Conservation (phyloP, 306 rosid genomes). For the Inga laurina region DNA sequence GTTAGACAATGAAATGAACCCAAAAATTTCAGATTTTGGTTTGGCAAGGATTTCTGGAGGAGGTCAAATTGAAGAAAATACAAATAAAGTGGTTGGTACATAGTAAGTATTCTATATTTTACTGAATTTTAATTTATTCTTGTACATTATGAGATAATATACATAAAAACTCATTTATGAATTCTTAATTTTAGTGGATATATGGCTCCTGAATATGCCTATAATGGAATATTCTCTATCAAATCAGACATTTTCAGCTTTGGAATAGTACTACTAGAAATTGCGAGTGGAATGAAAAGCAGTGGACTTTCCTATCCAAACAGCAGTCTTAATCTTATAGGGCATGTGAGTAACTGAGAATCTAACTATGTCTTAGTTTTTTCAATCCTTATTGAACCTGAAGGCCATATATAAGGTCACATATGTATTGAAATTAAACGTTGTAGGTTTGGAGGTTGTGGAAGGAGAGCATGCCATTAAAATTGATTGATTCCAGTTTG, state of each 20-base stretch:
- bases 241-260: conserved; percentile 24
- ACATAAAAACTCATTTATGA: not conserved
- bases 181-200: conserved; percentile 3
- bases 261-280: conserved; percentile 18
- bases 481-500: conserved; percentile 28
- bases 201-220: conserved; percentile 30
- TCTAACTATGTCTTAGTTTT: no score
- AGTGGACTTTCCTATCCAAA: not conserved
- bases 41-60: conserved; percentile 22
- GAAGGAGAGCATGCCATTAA: not conserved
- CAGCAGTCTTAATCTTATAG: not conserved
- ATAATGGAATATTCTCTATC: conserved; percentile 20
- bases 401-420: not conserved
- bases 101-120: not conserved
- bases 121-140: not conserved
- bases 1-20: not conserved
- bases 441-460: conserved; percentile 39
- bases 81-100: conserved; percentile 25
- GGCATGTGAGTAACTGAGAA: not conserved
- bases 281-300: conserved; percentile 22
- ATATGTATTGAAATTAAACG: not conserved
- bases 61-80: conserved; percentile 28
- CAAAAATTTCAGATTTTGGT: conserved; percentile 33
- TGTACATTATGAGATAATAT: not conserved
- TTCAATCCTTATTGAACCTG: no score